A percentile compares a stretch with the other conserved stretches of the same genome.
phyloP scores from a whole-genome alignment of 495 filamentous ascomycete species.

The Neurospora pannonica region DNA sequence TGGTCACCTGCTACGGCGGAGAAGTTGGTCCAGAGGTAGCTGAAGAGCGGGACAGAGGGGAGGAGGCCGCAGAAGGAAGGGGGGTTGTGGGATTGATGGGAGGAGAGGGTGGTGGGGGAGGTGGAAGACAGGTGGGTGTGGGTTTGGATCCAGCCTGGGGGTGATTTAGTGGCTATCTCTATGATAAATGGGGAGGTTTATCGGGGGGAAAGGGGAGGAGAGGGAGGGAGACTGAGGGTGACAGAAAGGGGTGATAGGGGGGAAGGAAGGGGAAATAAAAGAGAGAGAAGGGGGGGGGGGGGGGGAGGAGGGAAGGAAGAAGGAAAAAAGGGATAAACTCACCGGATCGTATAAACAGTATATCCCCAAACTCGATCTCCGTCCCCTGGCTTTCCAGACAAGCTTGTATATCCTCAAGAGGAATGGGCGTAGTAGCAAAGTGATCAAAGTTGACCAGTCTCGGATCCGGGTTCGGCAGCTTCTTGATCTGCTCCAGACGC shows the following conservation, averaged over 20 bases:
- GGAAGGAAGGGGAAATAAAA: neutral
- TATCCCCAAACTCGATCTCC: slow-evolving; percentile 42
- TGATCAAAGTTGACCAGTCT: slow-evolving; percentile 23
- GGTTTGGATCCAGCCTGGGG: slow-evolving; percentile 33
- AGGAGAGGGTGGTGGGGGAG: slow-evolving; percentile 21
- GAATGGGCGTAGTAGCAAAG: slow-evolving; percentile 32
- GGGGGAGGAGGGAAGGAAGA: neutral
- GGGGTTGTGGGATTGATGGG: slow-evolving; percentile 21
- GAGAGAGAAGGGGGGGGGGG: neutral
- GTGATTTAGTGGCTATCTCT: too few relatives aligned
- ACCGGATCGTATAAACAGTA: slow-evolving; percentile 43
- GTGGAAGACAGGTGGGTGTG: slow-evolving; percentile 11
- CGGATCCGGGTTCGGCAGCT: neutral
- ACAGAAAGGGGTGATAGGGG: neutral
- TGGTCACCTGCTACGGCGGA: slow-evolving; percentile 45
- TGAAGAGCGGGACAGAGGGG: neutral
- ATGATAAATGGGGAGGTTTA: too few relatives aligned
- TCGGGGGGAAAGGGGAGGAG: too few relatives aligned
- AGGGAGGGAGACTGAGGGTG: too few relatives aligned
- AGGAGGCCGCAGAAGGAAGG: slow-evolving; percentile 39
- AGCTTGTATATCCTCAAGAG: slow-evolving; percentile 34
- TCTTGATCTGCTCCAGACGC: slow-evolving; percentile 19
- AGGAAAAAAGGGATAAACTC: slow-evolving; percentile 1
- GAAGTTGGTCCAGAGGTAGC: slow-evolving; percentile 38
- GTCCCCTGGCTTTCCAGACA: slow-evolving; percentile 37